A percentile compares a stretch with the other conserved stretches of the same genome.
Evolutionary conservation across 2,329 filamentous ascomycete genomes (phyloP).

Genomic region (Aspergillus sergii): DNA sequence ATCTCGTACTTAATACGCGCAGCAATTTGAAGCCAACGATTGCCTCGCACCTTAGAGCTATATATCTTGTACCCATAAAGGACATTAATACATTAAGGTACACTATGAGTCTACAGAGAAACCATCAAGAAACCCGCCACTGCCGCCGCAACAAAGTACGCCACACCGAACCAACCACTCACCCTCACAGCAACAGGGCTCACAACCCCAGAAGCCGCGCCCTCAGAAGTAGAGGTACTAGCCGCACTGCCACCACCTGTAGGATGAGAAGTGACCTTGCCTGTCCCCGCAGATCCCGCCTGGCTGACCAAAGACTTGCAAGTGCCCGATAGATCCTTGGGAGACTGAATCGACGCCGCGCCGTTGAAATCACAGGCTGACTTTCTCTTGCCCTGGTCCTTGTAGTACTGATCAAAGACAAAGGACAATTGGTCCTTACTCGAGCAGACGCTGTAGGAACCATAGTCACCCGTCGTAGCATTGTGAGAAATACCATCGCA

Average conservation of each 20-base stretch:
- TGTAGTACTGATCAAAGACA: constrained; percentile 51
- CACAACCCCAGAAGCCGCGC: constrained; percentile 31
- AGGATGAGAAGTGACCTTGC: constrained; percentile 39
- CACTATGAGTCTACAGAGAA: constrained; percentile 40
- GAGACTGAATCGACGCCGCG: constrained; percentile 35
- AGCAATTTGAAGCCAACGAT: not conserved
- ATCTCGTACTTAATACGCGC: too few relatives aligned
- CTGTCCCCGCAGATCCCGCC: constrained; percentile 44
- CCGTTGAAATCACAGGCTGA: constrained; percentile 50
- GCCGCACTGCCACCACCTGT: constrained; percentile 26
- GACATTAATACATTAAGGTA: not conserved
- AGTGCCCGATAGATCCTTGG: constrained; percentile 29
- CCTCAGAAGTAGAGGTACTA: constrained; percentile 29
- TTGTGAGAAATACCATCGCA: constrained; percentile 46
- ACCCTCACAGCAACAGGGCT: constrained; percentile 40
- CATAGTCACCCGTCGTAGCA: constrained; percentile 45
- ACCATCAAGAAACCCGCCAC: constrained; percentile 51
- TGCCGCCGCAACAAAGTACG: constrained; percentile 47
- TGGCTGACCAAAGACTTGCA: constrained; percentile 41
- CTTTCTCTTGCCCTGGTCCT: constrained; percentile 30
- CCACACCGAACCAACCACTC: constrained; percentile 44
- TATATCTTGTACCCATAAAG: not conserved
- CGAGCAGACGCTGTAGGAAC: constrained; percentile 53
- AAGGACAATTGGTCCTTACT: constrained; percentile 49
- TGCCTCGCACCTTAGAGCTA: not conserved